phyloP scores from a whole-genome alignment of 2,329 filamentous ascomycete genomes.

The Paecilomyces formosus region DNA sequence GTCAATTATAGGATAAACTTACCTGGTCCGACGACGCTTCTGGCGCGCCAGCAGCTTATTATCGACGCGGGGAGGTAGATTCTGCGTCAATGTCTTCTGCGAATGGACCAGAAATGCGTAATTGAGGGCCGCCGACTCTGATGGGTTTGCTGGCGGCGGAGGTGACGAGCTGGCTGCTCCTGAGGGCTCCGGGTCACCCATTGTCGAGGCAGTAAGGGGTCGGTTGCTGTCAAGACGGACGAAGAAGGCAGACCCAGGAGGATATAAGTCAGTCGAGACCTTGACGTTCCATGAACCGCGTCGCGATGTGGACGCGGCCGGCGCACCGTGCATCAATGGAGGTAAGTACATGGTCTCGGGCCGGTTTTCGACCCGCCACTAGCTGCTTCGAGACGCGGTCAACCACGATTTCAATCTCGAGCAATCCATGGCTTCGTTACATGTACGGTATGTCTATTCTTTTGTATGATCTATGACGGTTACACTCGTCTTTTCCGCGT shows the following conservation, averaged over 20 bases:
- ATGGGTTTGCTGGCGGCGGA: constrained; percentile 23
- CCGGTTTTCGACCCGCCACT: neutral
- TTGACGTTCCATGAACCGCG: neutral
- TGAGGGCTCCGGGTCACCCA: constrained; percentile 29
- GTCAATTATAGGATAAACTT: constrained; percentile 15
- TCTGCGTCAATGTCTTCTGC: constrained; percentile 48
- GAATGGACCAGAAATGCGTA: constrained; percentile 56
- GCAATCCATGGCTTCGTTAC: neutral
- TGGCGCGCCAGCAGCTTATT: constrained; percentile 54
- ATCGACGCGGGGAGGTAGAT: constrained; percentile 50
- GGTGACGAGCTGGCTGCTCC: constrained; percentile 22
- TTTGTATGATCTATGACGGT: neutral
- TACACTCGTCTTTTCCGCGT: neutral
- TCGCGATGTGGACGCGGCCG: neutral
- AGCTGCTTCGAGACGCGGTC: neutral
- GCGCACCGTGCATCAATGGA: neutral
- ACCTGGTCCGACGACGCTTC: constrained; percentile 57
- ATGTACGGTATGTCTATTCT: neutral
- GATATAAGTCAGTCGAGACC: constrained; percentile 6
- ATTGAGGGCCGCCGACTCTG: constrained; percentile 26
- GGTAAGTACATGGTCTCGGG: neutral
- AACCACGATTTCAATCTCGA: neutral
- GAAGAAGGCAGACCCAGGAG: constrained; percentile 6
- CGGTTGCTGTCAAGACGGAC: constrained; percentile 5
- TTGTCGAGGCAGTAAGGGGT: constrained; percentile 16